Evolutionary conservation across 768 basidiomycete genomes (phyloP), one percentile per base, ranked within the genome.

Genomic region (Calocera cornea): DNA sequence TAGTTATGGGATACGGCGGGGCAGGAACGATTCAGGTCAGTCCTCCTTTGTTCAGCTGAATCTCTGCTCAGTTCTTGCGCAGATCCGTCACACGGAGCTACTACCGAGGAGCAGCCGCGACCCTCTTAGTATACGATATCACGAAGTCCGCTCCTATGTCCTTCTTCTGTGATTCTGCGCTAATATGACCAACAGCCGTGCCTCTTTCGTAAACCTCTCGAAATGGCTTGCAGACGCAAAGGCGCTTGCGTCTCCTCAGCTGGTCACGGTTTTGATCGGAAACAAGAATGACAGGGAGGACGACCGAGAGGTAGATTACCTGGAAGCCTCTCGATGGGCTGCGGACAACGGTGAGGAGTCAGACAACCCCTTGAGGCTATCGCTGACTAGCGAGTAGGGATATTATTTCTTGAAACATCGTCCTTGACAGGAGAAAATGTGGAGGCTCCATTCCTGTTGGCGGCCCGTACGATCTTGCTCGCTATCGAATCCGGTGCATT

Each of bases 1-100:
- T 19, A 95, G 92, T 79, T 95, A 54, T 97, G 95, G 95, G 95
- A 97, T 76, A 95, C 93, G 24, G 95, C 95, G 34, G 95, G 95
- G 19, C 95, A 97, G 78, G 95, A 97, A 77, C 83, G 95, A 70
- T 95, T 95, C 76, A 83, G 93, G 87, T 92, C 69, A 34, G 79
- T 22, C 41, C 10, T 22, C 54, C 11, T 33, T 16, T 60, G 14
- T 33, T n/a, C 49, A 8, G 40, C 40, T 7, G 54, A 33, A 33
- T 27, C 7, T 22, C 7, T 29, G 19, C 19, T 60, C 16, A 54
- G 38, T 24, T n/a, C 24, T 40, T 27, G 27, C 34, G 71, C 68
- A 91, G 91, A 72, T 92, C 91, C 27, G 92, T 94, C 38, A 97
- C 95, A 10, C 84, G 95, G 69, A 94, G 92, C 72, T 97, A 98